These are phyloP conservation scores for Pyricularia grisea DNA, from an alignment of 2,329 filamentous ascomycete genomes.

Conservation along the genomic window DNA sequence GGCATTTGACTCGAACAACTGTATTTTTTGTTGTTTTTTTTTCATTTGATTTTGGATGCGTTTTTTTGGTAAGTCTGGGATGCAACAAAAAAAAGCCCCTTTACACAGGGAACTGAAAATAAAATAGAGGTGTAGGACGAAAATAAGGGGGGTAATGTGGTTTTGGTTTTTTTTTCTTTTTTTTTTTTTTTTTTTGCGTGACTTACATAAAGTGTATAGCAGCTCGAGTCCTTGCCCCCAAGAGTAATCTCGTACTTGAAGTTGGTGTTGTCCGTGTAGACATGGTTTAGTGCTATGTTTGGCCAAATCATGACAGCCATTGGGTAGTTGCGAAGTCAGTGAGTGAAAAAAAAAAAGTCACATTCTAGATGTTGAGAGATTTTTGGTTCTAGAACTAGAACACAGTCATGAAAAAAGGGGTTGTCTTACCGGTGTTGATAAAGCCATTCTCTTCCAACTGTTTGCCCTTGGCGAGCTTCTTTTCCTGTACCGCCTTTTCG, in stretches of 20 bases:
- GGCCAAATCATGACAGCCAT: not conserved
- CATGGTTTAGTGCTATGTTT: constrained; percentile 6
- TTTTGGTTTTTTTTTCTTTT: not conserved
- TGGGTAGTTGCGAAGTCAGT: not conserved
- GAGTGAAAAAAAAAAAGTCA: not conserved
- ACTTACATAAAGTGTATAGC: not conserved
- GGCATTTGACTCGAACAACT: constrained; percentile 59
- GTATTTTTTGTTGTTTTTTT: constrained; percentile 26
- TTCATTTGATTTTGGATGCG: constrained; percentile 4
- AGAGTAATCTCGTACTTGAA: not conserved
- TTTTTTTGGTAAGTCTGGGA: constrained; percentile 5
- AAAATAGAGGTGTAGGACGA: not conserved
- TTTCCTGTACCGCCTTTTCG: constrained; percentile 23
- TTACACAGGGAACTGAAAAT: too few relatives aligned
- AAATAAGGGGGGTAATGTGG: not conserved
- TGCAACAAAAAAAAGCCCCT: too few relatives aligned
- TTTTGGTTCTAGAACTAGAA: not conserved
- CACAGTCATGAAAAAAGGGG: not conserved
- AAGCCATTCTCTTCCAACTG: constrained; percentile 25
- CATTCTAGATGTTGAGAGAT: not conserved
- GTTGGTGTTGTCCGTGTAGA: not conserved
- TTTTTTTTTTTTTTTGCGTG: not conserved
- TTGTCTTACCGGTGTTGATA: constrained; percentile 38
- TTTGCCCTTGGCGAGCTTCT: constrained; percentile 20
- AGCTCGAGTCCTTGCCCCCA: not conserved